Percentiles rank a stretch among this genome's conserved stretches.
Evolutionary conservation across 495 filamentous ascomycete species (phyloP).

Genomic region (Oidiodendron maius): DNA sequence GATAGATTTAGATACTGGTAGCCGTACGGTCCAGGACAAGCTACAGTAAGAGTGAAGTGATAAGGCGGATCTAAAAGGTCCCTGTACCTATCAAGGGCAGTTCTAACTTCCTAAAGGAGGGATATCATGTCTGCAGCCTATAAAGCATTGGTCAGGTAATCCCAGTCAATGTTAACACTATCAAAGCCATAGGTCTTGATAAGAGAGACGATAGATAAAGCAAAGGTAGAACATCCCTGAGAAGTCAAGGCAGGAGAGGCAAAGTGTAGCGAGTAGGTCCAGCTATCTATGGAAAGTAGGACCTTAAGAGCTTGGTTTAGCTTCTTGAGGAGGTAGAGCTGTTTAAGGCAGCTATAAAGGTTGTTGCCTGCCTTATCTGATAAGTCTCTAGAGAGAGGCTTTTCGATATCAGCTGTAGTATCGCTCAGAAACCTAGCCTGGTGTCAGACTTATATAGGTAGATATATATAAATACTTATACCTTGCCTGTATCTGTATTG

Average conservation of each 20-base stretch:
- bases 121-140: conserved; percentile 67
- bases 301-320: conserved; percentile 79
- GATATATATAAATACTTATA: conserved; percentile 28
- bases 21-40: conserved; percentile 35
- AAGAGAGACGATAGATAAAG: conserved; percentile 55
- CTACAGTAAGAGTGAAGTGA: conserved; percentile 73
- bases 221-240: conserved; percentile 54
- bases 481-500: conserved; percentile 53
- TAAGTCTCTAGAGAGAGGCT: conserved; percentile 65
- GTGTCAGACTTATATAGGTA: not conserved
- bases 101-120: conserved; percentile 59
- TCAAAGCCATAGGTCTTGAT: conserved; percentile 58
- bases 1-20: conserved; percentile 41
- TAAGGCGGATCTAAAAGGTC: no score
- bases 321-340: conserved; percentile 82
- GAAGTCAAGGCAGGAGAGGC: conserved; percentile 56
- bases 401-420: conserved; percentile 67
- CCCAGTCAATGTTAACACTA: conserved; percentile 55
- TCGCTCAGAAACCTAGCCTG: not conserved
- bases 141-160: conserved; percentile 47
- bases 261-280: conserved; percentile 79
- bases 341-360: conserved; percentile 79
- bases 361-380: conserved; percentile 41
- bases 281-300: conserved; percentile 83
- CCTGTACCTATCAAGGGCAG: no score